Base-by-base conservation (phyloP, 1,284 basidiomycete genomes). In the Rugosomyces carneus region DNA sequence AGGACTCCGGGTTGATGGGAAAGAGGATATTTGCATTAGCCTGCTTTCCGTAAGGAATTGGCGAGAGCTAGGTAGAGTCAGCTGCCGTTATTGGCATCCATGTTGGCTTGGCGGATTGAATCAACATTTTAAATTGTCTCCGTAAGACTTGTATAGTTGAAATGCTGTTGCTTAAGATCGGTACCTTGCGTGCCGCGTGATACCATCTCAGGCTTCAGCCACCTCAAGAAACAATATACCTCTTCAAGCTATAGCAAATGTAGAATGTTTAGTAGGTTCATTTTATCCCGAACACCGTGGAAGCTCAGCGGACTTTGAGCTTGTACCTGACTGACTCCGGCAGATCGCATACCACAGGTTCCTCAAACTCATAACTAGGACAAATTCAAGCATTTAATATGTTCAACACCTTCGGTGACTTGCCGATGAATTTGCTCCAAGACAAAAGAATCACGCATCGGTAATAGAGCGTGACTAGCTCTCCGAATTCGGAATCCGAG, bases 401-500 rank as follows among this genome's bases (percentile, higher is more conserved):
- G 9, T 63, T 63, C 39, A 53, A 51, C 15, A 37, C 61, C 2
- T 56, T 59, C 24, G 59, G 55, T 16, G 59, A 58, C 11, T 42
- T 64, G 39, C 42, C 49, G 19, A 50, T 11, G 52, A 55, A 48
- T 52, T 34, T 56, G 60, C 44, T 43, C 18, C 37, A 45, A 8
- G 50, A 53, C 7, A 31, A 29, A 9, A 29, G 27, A 29, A 29
- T 4, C 27, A 29, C 8, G 8, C 8, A 9, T 29, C 27, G 27
- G 27, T 4, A 29, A 5, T 29, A 29, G 27, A 9, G 27, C 27
- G 27, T 29, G 27, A 29, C 27, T 10, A 29, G 13, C 27, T 13
- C 27, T 13, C 27, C 27, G 27, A 29, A 13, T 4, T 29, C 27
- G 27, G 27, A 29, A 29, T 5, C 13, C 27, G 27, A 13, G 27